Evolutionary conservation across 2,329 filamentous ascomycete species (phyloP).

Genomic region (Zasmidium citrigriseum): DNA sequence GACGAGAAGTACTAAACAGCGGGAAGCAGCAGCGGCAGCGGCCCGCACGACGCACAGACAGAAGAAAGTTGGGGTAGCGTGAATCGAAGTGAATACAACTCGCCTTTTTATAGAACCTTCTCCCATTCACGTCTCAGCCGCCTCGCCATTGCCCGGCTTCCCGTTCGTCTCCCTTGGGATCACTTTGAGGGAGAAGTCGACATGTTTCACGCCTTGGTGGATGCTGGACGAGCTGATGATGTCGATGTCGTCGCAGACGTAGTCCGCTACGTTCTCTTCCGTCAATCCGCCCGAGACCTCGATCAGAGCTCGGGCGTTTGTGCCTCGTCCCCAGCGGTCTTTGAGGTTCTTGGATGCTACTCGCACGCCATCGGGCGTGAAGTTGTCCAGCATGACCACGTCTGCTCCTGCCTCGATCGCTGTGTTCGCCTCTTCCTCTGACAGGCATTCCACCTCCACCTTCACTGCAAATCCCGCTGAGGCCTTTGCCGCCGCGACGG

Average conservation of each 20-base stretch:
- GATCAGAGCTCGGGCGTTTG: conserved; percentile 64
- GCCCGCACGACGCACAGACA: not conserved
- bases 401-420: conserved; percentile 90
- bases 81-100: conserved; percentile 1
- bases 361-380: conserved; percentile 75
- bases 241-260: conserved; percentile 83
- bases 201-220: conserved; percentile 89
- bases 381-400: conserved; percentile 97
- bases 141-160: conserved; percentile 27
- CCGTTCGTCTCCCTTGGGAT: conserved; percentile 43
- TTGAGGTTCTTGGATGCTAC: conserved; percentile 74
- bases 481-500: conserved; percentile 78
- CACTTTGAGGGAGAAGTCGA: conserved; percentile 97
- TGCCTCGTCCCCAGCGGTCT: conserved; percentile 71
- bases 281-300: conserved; percentile 92
- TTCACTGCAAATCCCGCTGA: conserved; percentile 90
- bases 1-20: no score
- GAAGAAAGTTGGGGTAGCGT: not conserved
- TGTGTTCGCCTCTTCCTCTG: conserved; percentile 83
- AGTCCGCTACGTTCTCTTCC: conserved; percentile 77
- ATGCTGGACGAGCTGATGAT: conserved; percentile 96
- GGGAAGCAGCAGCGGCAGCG: conserved; percentile 1
- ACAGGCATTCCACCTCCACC: conserved; percentile 94
- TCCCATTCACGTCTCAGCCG: conserved; percentile 19
- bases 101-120: not conserved